phyloP scores from a whole-genome alignment of 768 basidiomycete genomes.

The Thelephora ganbajun region DNA sequence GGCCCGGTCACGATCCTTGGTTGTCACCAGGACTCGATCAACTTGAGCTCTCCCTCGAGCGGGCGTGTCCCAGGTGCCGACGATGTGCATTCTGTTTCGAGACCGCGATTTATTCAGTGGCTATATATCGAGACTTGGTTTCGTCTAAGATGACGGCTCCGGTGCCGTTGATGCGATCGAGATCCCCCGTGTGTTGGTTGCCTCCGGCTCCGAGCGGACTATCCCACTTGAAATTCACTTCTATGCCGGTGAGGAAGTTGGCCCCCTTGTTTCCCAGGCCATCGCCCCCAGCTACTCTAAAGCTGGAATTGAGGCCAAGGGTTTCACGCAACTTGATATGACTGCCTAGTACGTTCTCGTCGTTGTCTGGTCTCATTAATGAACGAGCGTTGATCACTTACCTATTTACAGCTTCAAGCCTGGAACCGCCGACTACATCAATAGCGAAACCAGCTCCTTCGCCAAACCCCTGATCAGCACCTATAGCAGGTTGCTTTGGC shows the following conservation, averaged over 20 bases:
- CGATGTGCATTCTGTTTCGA: conserved; percentile 1
- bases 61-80: conserved; percentile 22
- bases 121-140: too few relatives aligned
- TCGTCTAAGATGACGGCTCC: conserved; percentile 20
- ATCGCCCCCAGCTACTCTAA: conserved; percentile 32
- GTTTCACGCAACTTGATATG: conserved; percentile 1
- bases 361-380: conserved; percentile 22
- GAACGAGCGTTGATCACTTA: too few relatives aligned
- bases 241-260: conserved; percentile 29
- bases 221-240: conserved; percentile 35
- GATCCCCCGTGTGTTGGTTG: conserved; percentile 26
- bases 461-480: conserved; percentile 25
- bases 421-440: conserved; percentile 12
- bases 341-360: conserved; percentile 21
- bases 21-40: conserved; percentile 18
- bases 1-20: conserved; percentile 15
- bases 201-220: conserved; percentile 25
- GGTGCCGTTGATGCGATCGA: conserved; percentile 33
- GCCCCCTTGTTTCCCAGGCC: conserved; percentile 27
- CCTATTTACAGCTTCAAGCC: conserved; percentile 11
- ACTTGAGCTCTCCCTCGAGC: conserved; percentile 5
- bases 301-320: conserved; percentile 20
- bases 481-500: conserved; percentile 19
- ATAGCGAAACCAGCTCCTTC: conserved; percentile 25
- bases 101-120: too few relatives aligned